Conservation (phyloP, 2,329 filamentous ascomycete species). For the Stemphylium lycopersici region DNA sequence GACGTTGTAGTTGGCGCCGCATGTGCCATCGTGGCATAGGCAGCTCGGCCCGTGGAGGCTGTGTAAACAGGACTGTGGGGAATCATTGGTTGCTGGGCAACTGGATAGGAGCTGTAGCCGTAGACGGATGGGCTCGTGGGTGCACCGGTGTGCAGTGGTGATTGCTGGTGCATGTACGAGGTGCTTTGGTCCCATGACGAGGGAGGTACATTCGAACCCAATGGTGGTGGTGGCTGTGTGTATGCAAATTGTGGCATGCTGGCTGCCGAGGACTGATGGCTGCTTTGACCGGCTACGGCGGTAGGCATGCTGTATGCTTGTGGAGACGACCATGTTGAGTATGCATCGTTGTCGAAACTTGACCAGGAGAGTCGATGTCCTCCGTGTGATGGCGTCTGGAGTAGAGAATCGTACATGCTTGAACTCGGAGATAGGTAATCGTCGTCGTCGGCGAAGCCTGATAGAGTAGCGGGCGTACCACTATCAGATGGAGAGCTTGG, state of each 20-base stretch:
- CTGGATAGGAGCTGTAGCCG: constrained; percentile 23
- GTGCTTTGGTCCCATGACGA: constrained; percentile 27
- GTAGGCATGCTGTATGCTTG: constrained; percentile 25
- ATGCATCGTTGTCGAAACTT: constrained; percentile 23
- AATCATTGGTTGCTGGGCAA: constrained; percentile 22
- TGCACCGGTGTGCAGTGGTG: constrained; percentile 23
- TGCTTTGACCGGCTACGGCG: constrained; percentile 11
- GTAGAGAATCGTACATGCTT: constrained; percentile 23
- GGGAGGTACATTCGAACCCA: constrained; percentile 8
- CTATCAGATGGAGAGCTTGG: constrained; percentile 30
- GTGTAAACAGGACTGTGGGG: constrained; percentile 21
- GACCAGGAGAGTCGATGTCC: constrained; percentile 31
- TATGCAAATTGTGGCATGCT: constrained; percentile 13
- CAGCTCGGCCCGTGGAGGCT: constrained; percentile 15
- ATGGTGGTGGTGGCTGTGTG: constrained; percentile 18
- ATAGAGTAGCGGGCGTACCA: constrained; percentile 14
- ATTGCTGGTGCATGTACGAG: constrained; percentile 22
- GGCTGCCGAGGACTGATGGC: constrained; percentile 13
- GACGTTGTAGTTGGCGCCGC: constrained; percentile 12
- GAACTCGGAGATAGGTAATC: constrained; percentile 22
- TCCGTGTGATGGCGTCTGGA: constrained; percentile 25
- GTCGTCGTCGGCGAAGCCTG: constrained; percentile 27
- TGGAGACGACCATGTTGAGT: constrained; percentile 32
- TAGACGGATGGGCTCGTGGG: constrained; percentile 12
- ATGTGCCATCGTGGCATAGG: constrained; percentile 18